Evolutionary conservation across 108 stramenopile species (phyloP).

Genomic region (Pseudonitzschia multistriata): DNA sequence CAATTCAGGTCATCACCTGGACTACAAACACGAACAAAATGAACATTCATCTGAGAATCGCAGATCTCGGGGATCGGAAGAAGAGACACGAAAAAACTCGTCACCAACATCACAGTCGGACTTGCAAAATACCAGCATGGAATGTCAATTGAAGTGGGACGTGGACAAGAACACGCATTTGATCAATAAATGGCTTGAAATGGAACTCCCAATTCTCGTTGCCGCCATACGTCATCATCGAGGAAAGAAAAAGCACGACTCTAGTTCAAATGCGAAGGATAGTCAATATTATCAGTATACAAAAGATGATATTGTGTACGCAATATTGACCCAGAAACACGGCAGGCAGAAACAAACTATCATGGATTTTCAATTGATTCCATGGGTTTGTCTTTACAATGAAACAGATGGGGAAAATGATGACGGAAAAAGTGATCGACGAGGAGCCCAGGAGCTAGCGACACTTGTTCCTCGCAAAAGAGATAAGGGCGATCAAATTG

Average conservation of each 20-base stretch:
- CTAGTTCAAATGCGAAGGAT: neutral
- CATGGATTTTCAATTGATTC: conserved; percentile 5
- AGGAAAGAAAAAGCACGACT: neutral
- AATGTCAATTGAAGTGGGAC: neutral
- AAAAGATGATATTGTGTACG: neutral
- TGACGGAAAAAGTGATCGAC: neutral
- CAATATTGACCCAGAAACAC: neutral
- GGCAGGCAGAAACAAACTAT: neutral
- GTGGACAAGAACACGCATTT: neutral
- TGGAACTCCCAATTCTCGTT: conserved; percentile 6
- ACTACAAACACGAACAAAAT: no score
- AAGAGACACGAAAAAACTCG: neutral
- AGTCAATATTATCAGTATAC: conserved; percentile 4
- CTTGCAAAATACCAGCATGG: neutral
- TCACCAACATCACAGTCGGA: no score
- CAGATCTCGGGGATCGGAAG: neutral
- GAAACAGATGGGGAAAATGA: neutral
- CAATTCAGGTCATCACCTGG: no score
- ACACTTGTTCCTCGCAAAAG: neutral
- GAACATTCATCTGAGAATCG: no score
- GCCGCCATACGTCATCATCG: neutral
- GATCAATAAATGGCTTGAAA: neutral
- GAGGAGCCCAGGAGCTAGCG: conserved; percentile 1
- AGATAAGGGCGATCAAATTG: neutral
- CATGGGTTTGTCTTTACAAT: neutral